Base-by-base conservation (phyloP, 2,329 filamentous ascomycete genomes). In the Penicillium crustosum region DNA sequence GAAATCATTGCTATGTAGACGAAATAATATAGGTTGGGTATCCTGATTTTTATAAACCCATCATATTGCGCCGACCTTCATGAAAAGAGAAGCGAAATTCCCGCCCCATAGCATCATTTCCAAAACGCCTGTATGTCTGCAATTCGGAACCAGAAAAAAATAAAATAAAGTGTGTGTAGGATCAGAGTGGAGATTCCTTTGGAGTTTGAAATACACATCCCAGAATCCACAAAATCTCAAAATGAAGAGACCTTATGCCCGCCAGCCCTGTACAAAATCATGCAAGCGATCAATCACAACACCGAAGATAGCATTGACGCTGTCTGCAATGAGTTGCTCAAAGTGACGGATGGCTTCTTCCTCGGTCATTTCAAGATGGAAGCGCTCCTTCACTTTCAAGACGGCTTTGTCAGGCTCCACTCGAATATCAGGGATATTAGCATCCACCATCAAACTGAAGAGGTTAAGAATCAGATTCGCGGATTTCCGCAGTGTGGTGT, bases 371-470 rank as follows among this genome's bases (percentile, higher is more conserved):
- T 96, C 93, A 49, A 99, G 75, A 76, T 95, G 92, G 74, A 99
- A 96, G 38, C 94, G 81, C 77, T 99, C 94, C 72, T 94, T 89
- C 6, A 99, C 93, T 78, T 97, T 99, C 67, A 93, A 80, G 17
- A 97, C 93, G 12, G 91, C 93, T 77, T 95, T 95, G 75, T 97
- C 93, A 12, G 91, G 90, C 77, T 96, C 92, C 23, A 96, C 83
- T 58, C 89, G 88, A 69, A 99, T 95, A 68, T 97, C 95, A 0
- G 93, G 94, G 59, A 99, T 96, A 70, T 96, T 96, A 39, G 94
- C 93, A 73, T 97, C 92, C 17, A 96, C 89, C 94, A 99, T 99
- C 57, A 99, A 81, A 68, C 90, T 92, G 75, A 99, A 99, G 44
- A 99, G 75, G 69, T 99, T 99, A 29, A 99, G 82, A 41, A 99